These are phyloP conservation scores for Russula dissimulans DNA, from an alignment of 768 basidiomycete species.

Conservation along the genomic window DNA sequence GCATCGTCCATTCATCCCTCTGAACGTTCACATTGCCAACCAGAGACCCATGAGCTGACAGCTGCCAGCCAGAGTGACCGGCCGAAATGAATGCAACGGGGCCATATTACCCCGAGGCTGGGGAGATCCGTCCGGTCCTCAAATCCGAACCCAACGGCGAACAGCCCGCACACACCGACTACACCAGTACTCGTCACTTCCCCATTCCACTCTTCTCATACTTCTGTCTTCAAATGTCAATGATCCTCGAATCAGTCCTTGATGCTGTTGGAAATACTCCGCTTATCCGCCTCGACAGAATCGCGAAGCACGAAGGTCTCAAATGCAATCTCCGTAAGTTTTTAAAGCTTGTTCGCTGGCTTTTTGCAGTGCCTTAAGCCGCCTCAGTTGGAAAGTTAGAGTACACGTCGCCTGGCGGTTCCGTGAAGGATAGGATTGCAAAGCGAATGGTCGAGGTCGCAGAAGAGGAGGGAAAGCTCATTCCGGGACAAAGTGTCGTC, in stretches of 20 bases:
- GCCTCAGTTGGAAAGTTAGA: conserved; percentile 78
- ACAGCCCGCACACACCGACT: not conserved
- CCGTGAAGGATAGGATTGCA: conserved; percentile 93
- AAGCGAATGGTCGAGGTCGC: conserved; percentile 96
- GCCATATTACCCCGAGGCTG: too few species aligned
- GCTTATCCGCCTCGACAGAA: conserved; percentile 73
- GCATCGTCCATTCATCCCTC: too few species aligned
- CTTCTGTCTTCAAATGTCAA: conserved; percentile 14
- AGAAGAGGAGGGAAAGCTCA: conserved; percentile 75
- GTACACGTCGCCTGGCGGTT: conserved; percentile 84
- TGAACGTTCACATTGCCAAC: too few species aligned
- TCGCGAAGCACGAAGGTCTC: conserved; percentile 63
- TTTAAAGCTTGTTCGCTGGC: not conserved
- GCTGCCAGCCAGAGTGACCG: too few species aligned
- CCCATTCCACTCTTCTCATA: too few species aligned
- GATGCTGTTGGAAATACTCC: conserved; percentile 89
- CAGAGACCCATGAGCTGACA: too few species aligned
- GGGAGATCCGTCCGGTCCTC: not conserved
- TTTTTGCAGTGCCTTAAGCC: not conserved
- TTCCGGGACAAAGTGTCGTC: conserved; percentile 81
- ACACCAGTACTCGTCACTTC: too few species aligned
- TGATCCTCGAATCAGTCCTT: conserved; percentile 66
- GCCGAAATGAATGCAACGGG: too few species aligned
- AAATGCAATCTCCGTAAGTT: conserved; percentile 86
- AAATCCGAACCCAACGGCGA: too few species aligned